Base-by-base conservation (phyloP, 495 filamentous ascomycete species). In the Podospora didyma region DNA sequence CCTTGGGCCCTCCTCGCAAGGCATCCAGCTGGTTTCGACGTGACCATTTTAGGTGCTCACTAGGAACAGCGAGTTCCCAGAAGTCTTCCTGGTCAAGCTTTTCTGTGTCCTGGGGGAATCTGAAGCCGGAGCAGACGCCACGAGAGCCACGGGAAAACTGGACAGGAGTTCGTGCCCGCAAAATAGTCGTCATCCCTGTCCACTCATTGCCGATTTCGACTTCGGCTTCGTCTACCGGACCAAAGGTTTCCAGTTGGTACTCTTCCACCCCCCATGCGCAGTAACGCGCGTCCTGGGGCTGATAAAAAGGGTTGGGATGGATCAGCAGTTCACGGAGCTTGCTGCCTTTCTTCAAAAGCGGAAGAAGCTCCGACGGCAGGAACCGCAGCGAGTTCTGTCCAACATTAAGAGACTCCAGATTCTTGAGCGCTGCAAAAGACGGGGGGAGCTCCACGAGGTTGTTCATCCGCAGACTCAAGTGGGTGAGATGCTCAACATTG, bases 401-500 rank as follows among this genome's bases (percentile, higher is more conserved):
- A 14, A 96, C 56, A 52, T 92, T 92, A 7, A 94, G 75, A 28
- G 84, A 79, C 61, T 79, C 69, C 5, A 96, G 72, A 42, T 84
- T 82, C 5, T 66, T 74, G 14, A 95, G 73, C 37, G 79, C 80
- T n/a, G 75, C 74, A 41, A 95, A 88, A 0, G 78, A 73, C 0
- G 82, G 71, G 6, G 88, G 88, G 7, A 96, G 73, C 35, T 85
- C 79, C 0, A 65, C 70, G 7, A 96, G 75, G 26, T 79, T 64
- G 69, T 93, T 95, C 54, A 77, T 81, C 4, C 90, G 86, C 49
- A 96, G 71, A 65, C 81, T 90, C 28, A 96, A 80, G 9, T 88
- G 82, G 3, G 79, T 85, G 31, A 94, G 69, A 56, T 81, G 66
- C 34, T 82, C 67, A 4, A 88, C 63, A 50, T 75, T 75, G 61